Evolutionary conservation across 179 eudicot species (phyloP).

Genomic region (Spinacia oleracea): DNA sequence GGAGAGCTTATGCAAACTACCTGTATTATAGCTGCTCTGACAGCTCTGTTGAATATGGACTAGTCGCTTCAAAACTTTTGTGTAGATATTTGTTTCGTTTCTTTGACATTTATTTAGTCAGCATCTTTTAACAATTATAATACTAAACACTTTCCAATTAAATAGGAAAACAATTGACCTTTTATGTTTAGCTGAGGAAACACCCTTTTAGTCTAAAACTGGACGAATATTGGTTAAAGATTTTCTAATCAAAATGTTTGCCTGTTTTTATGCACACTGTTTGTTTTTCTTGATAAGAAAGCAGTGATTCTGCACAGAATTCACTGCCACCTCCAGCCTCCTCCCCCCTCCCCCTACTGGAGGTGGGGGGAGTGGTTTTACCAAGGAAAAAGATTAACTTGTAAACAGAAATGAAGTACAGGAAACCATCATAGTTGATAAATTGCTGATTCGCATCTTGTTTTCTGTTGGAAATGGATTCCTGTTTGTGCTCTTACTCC

Average conservation of each 20-base stretch:
- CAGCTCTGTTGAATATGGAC: not conserved
- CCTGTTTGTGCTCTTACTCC: not conserved
- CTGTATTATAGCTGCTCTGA: not conserved
- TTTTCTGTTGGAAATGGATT: not conserved
- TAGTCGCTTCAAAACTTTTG: not conserved
- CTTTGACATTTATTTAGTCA: not conserved
- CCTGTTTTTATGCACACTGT: too few relatives aligned
- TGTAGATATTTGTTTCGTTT: not conserved
- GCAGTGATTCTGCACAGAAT: not conserved
- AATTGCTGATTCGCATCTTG: not conserved
- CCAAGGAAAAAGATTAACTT: not conserved
- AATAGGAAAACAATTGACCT: not conserved
- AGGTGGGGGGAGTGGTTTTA: not conserved
- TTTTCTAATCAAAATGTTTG: not conserved
- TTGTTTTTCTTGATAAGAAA: not conserved
- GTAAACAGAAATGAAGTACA: not conserved
- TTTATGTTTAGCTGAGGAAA: not conserved
- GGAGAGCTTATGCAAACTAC: not conserved
- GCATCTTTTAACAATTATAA: not conserved
- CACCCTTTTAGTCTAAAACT: not conserved
- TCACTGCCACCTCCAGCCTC: not conserved
- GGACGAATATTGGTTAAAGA: not conserved
- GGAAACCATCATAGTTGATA: not conserved
- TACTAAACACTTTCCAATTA: not conserved
- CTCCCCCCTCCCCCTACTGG: not conserved